Conservation (phyloP, 805 yeast species). For the Babjeviella inositovora region DNA sequence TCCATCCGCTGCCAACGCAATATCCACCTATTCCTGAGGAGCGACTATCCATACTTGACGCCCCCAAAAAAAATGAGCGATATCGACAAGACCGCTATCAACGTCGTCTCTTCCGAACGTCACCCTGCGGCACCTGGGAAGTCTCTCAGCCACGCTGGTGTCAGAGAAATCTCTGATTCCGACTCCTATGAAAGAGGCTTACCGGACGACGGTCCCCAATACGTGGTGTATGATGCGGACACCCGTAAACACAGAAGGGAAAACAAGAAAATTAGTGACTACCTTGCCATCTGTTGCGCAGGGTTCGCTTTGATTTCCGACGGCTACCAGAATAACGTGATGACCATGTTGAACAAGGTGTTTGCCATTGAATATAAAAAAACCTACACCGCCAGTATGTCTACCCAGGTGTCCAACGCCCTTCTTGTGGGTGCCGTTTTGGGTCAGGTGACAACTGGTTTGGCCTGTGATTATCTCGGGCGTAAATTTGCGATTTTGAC, state of each 20-base stretch:
- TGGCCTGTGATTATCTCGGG: conserved; percentile 49
- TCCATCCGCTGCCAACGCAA: too few relatives aligned
- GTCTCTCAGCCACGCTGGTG: too few relatives aligned
- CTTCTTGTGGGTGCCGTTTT: conserved; percentile 54
- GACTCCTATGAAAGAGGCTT: too few relatives aligned
- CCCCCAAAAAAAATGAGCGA: too few relatives aligned
- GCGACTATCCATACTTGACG: too few relatives aligned
- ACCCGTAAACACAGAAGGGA: conserved; percentile 1
- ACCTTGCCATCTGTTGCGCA: conserved; percentile 37
- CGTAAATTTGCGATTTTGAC: conserved; percentile 56
- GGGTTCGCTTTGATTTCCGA: conserved; percentile 69
- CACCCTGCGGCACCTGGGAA: too few relatives aligned
- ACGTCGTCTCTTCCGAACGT: too few relatives aligned
- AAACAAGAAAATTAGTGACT: conserved; percentile 6
- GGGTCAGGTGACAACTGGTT: conserved; percentile 54
- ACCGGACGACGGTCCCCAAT: neutral
- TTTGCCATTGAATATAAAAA: conserved; percentile 31
- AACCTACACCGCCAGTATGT: conserved; percentile 22
- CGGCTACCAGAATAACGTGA: conserved; percentile 62
- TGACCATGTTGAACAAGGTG: conserved; percentile 52
- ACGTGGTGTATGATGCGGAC: conserved; percentile 1
- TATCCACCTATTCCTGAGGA: too few relatives aligned
- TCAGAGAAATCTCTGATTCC: too few relatives aligned
- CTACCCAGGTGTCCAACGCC: conserved; percentile 56
- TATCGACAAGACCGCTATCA: too few relatives aligned